Conservation (phyloP, 495 filamentous ascomycete genomes). For the Neurospora tetraspora region DNA sequence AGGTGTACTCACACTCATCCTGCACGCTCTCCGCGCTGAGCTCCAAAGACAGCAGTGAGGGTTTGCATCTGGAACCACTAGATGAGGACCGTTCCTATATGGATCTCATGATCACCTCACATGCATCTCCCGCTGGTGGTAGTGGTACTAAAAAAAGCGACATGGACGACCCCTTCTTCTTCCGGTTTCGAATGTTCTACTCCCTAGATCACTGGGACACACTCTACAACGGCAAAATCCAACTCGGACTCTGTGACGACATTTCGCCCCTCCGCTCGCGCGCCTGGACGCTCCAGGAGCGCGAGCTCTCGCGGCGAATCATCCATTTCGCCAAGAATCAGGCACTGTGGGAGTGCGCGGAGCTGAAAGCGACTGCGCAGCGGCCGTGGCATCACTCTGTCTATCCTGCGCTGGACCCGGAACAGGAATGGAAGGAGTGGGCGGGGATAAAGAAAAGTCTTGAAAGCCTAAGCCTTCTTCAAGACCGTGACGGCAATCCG, state of each 20-base stretch:
- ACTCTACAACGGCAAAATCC: neutral
- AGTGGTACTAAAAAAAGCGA: neutral
- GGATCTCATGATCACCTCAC: neutral
- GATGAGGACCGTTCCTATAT: neutral
- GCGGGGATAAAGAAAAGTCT: neutral
- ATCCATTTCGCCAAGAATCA: neutral
- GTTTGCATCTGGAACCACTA: rapidly evolving
- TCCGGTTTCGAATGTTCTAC: neutral
- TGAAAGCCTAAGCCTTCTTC: neutral
- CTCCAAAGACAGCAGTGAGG: neutral
- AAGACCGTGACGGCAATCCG: neutral
- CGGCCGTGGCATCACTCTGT: neutral
- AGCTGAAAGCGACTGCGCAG: neutral
- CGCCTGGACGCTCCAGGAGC: neutral
- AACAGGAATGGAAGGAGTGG: neutral
- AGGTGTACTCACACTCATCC: neutral
- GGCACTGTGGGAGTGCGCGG: neutral
- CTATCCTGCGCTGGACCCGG: too few relatives aligned
- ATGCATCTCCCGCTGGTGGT: neutral
- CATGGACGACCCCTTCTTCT: neutral
- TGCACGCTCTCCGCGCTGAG: neutral
- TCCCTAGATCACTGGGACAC: neutral
- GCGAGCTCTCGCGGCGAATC: neutral
- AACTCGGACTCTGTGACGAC: too few relatives aligned
- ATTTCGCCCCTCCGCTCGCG: neutral